Conservation (phyloP, 257 asterid genomes). For the Gentiana dahurica region DNA sequence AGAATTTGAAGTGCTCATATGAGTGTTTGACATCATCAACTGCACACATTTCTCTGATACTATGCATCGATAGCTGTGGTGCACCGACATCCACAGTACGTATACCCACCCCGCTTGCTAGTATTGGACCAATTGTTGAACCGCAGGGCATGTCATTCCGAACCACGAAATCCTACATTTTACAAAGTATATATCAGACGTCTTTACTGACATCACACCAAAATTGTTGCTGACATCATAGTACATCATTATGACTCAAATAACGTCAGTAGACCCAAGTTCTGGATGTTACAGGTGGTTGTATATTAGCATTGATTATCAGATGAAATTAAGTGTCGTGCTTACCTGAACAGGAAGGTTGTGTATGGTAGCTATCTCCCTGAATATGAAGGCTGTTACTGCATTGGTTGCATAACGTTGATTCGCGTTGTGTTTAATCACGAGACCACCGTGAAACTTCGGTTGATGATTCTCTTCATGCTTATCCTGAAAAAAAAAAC, state of each 20-base stretch:
- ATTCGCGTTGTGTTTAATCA: slow-evolving; percentile 87
- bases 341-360: slow-evolving; percentile 77
- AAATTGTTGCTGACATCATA: no score
- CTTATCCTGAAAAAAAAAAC: slow-evolving; percentile 51
- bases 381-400: slow-evolving; percentile 71
- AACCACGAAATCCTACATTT: slow-evolving; percentile 70
- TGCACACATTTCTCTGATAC: slow-evolving; percentile 94
- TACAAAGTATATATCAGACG: not conserved
- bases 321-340: not conserved
- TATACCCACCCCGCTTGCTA: slow-evolving; percentile 89
- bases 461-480: slow-evolving; percentile 99
- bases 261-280: no score
- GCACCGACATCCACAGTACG: slow-evolving; percentile 88
- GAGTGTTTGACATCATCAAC: slow-evolving; percentile 83
- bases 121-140: slow-evolving; percentile 90
- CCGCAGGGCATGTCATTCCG: slow-evolving; percentile 91
- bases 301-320: not conserved
- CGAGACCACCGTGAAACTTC: slow-evolving; percentile 86
- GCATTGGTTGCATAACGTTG: slow-evolving; percentile 96
- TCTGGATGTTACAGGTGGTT: no score
- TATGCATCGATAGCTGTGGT: slow-evolving; percentile 93
- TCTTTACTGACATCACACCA: not conserved
- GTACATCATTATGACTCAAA: no score
- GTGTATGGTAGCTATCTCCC: slow-evolving; percentile 76
- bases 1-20: slow-evolving; percentile 75